Conservation (phyloP, 306 rosid species). For the Trifolium subterraneum region DNA sequence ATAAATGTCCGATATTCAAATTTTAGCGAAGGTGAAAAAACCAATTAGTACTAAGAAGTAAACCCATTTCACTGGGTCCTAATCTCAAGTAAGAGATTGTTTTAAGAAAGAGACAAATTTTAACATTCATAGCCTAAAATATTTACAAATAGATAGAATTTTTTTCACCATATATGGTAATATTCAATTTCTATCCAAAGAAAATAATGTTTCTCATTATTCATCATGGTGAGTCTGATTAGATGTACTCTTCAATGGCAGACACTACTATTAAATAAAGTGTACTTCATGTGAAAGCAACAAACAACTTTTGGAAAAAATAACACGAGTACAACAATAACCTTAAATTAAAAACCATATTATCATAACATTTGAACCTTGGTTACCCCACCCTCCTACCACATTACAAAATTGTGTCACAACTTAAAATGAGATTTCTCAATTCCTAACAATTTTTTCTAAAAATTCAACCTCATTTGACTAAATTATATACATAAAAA, state of each 20-base stretch:
- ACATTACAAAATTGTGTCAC: conserved; percentile 39
- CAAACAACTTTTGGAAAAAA: conserved; percentile 35
- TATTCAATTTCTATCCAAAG: too few relatives aligned
- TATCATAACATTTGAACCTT: conserved; percentile 25
- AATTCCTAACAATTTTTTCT: conserved; percentile 30
- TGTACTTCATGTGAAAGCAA: conserved; percentile 37
- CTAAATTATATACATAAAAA: conserved; percentile 36
- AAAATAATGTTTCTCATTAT: background rate
- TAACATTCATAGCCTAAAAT: too few relatives aligned
- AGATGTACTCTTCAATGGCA: conserved; percentile 3
- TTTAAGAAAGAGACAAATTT: too few relatives aligned
- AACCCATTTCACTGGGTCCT: too few relatives aligned
- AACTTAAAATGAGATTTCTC: conserved; percentile 26
- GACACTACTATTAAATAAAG: background rate
- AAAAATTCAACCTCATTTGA: conserved; percentile 27
- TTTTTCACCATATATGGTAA: too few relatives aligned
- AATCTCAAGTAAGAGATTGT: too few relatives aligned
- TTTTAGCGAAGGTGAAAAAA: too few relatives aligned
- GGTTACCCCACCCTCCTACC: conserved; percentile 42
- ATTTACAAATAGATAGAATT: too few relatives aligned
- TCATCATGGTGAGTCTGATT: background rate
- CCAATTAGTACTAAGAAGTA: too few relatives aligned
- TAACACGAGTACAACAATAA: conserved; percentile 37
- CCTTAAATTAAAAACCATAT: conserved; percentile 36
- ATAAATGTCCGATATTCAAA: too few relatives aligned